phyloP scores from a whole-genome alignment of 2,329 filamentous ascomycete species.

The Endoconidiophora laricicola region DNA sequence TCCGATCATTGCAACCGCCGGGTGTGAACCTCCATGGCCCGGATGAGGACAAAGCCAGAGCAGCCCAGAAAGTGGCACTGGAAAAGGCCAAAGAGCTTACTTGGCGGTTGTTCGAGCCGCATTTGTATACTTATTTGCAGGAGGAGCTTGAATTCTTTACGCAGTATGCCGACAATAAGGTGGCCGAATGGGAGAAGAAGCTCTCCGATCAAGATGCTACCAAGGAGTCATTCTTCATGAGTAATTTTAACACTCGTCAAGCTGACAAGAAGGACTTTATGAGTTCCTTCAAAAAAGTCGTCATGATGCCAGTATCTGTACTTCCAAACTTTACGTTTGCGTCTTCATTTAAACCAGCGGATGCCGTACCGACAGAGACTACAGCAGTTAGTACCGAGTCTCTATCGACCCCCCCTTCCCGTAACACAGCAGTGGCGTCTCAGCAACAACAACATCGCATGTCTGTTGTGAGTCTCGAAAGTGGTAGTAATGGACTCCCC shows the following conservation, averaged over 20 bases:
- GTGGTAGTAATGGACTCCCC: constrained; percentile 18
- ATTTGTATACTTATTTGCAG: constrained; percentile 82
- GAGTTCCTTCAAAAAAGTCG: constrained; percentile 92
- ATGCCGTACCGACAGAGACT: neutral
- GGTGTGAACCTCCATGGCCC: neutral
- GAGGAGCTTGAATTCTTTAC: constrained; percentile 84
- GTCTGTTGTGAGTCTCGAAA: constrained; percentile 14
- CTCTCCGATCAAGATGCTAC: constrained; percentile 79
- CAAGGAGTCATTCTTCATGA: constrained; percentile 89
- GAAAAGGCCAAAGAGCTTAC: constrained; percentile 51
- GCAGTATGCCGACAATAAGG: constrained; percentile 56
- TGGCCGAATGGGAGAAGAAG: constrained; percentile 78
- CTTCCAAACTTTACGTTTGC: constrained; percentile 39
- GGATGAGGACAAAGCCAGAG: neutral
- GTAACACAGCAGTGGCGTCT: neutral
- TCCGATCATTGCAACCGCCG: constrained; percentile 41
- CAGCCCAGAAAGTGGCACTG: neutral
- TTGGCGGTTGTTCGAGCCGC: constrained; percentile 66
- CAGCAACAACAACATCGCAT: neutral
- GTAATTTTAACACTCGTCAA: constrained; percentile 69
- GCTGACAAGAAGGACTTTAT: constrained; percentile 94
- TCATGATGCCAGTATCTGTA: constrained; percentile 96
- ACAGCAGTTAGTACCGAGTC: neutral
- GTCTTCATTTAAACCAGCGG: constrained; percentile 2
- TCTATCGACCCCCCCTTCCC: neutral